Evolutionary conservation across 176 grass and related monocot species (phyloP).

Genomic region (Phoenix roebelenii): DNA sequence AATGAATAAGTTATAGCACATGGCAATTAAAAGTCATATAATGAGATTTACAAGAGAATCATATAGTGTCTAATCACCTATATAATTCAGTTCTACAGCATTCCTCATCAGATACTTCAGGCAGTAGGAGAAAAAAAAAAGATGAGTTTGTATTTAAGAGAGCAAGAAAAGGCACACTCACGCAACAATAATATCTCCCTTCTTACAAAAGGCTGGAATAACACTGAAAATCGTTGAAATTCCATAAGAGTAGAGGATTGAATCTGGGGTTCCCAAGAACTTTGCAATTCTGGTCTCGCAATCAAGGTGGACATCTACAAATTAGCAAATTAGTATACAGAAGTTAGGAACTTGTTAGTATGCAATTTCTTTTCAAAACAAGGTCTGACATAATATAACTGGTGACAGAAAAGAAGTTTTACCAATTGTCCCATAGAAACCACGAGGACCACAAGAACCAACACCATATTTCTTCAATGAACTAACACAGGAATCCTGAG

Average conservation of each 20-base stretch:
- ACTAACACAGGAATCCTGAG: slow-evolving; percentile 75
- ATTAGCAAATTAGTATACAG: not conserved
- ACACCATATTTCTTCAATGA: slow-evolving; percentile 96
- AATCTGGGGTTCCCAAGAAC: slow-evolving; percentile 76
- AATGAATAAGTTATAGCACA: too few species aligned
- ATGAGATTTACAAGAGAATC: too few species aligned
- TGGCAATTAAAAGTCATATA: too few species aligned
- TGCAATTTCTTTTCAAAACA: too few species aligned
- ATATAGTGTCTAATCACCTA: too few species aligned
- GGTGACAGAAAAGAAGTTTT: not conserved
- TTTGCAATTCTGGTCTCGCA: slow-evolving; percentile 89
- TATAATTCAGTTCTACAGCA: too few species aligned
- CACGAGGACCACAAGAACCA: slow-evolving; percentile 89
- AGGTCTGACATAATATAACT: too few species aligned
- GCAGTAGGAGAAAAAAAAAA: too few species aligned
- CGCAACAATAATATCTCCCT: slow-evolving; percentile 93
- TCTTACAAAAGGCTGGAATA: slow-evolving; percentile 97
- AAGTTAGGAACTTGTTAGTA: too few species aligned
- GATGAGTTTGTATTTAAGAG: too few species aligned
- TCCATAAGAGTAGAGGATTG: slow-evolving; percentile 93
- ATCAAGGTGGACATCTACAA: slow-evolving; percentile 95
- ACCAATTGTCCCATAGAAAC: slow-evolving; percentile 99
- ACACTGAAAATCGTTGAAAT: slow-evolving; percentile 98
- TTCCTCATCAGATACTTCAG: too few species aligned
- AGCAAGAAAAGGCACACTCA: slow-evolving; percentile 44